phyloP scores from a whole-genome alignment of 2,329 filamentous ascomycete species.

The Verticillium isaacii region DNA sequence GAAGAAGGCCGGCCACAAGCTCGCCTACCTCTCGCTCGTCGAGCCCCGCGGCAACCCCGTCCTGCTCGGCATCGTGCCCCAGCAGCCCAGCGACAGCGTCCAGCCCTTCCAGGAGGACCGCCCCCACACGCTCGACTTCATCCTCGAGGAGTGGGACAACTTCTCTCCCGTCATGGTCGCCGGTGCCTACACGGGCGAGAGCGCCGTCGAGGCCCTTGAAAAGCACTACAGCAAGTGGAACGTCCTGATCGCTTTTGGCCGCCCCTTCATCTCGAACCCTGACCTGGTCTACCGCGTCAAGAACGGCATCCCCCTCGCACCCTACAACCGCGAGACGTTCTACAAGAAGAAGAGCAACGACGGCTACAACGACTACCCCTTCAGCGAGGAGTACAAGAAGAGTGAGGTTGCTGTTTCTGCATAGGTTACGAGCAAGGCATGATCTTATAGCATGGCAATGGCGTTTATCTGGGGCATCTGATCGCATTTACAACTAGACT shows the following conservation, averaged over 20 bases:
- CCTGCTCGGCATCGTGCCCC: slow-evolving; percentile 1
- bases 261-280: slow-evolving; percentile 34
- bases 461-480: not conserved
- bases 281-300: slow-evolving; percentile 35
- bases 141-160: slow-evolving; percentile 21
- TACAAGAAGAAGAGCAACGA: slow-evolving; percentile 23
- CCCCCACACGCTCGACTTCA: slow-evolving; percentile 21
- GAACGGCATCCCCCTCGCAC: slow-evolving; percentile 27
- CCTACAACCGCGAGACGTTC: slow-evolving; percentile 33
- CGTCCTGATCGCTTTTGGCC: slow-evolving; percentile 27
- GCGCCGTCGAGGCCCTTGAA: slow-evolving; percentile 20
- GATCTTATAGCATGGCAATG: not conserved
- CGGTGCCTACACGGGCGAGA: slow-evolving; percentile 18
- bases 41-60: slow-evolving; percentile 23
- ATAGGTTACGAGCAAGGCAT: not conserved
- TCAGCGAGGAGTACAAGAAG: slow-evolving; percentile 15
- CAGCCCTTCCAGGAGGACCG: slow-evolving; percentile 8
- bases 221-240: slow-evolving; percentile 17
- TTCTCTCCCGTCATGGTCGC: slow-evolving; percentile 23
- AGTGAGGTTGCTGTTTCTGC: not conserved
- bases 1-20: slow-evolving; percentile 17
- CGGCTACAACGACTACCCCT: slow-evolving; percentile 24
- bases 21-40: slow-evolving; percentile 31
- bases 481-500: not conserved
- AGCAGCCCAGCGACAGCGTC: slow-evolving; percentile 12